Base-by-base conservation (phyloP, 2,329 filamentous ascomycete species). In the Verticillium longisporum region DNA sequence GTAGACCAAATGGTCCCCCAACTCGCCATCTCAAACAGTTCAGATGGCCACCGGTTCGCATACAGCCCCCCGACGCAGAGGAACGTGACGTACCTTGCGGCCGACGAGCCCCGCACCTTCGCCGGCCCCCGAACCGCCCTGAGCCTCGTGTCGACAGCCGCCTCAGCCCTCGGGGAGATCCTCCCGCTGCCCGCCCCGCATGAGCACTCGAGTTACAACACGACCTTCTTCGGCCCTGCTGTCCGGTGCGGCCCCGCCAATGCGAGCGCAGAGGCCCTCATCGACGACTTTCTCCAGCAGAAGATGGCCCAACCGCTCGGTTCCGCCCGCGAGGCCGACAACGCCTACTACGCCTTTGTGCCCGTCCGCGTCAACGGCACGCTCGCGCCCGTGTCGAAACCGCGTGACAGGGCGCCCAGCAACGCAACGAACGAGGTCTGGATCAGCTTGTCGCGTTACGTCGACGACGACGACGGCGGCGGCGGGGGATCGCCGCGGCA, bases 291-390 rank as follows among this genome's bases (percentile, higher is more conserved):
- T 15, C 55, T 61, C 26, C 18, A n/a, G 31, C 15, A 36, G 18
- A 61, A 61, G 55, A 61, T 61, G 60, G 37, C 31, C 5, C 26
- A 11, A 4, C 55, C 21, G 6, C 18, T 54, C 21, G 60, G 60
- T 13, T 36, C 55, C 14, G 60, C 60, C 32, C 36, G 41, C 18
- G 54, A 61, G 45, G 33, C 31, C 37, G 56, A 55, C 32, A 58
- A 61, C 45, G 55, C 60, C 31, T 61, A 61, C 55, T 61, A 55
- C 38, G 55, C 55, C 38, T 61, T 61, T 33, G 60, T 61, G 3
- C 60, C 60, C 26, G 55, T 58, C 26, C 38, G 37, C 37, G 15
- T 18, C n/a, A 38, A 31, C 6, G 55, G 55, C 2, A 9, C 26
- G 1, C 9, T 61, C 10, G 41, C 6, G 31, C n/a, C 55, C 9